Evolutionary conservation across 768 basidiomycete genomes (phyloP).

Genomic region (Piloderma croceum): DNA sequence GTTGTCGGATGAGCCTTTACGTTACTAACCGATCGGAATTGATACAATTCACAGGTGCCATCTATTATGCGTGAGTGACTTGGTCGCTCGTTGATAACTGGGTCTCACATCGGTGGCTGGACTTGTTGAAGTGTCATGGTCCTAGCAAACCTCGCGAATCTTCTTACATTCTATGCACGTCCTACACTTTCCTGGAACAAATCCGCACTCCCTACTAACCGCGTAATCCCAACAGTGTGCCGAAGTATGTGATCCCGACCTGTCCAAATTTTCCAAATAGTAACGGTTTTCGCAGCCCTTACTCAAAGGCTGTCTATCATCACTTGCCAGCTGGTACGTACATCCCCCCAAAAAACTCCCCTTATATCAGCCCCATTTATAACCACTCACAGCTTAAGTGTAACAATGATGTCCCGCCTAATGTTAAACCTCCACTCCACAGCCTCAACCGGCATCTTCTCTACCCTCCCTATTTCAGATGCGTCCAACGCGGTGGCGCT

Average conservation of each 20-base stretch:
- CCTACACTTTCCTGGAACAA: slow-evolving; percentile 14
- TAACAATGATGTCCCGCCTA: slow-evolving; percentile 49
- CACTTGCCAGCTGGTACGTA: slow-evolving; percentile 46
- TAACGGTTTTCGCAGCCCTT: slow-evolving; percentile 34
- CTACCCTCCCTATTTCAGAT: too few relatives aligned
- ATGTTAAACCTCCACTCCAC: too few relatives aligned
- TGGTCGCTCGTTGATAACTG: neutral
- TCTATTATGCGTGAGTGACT: slow-evolving; percentile 50
- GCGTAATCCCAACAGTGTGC: slow-evolving; percentile 10
- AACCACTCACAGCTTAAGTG: slow-evolving; percentile 33
- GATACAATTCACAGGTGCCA: slow-evolving; percentile 32
- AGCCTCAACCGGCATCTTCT: too few relatives aligned
- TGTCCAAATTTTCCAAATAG: neutral
- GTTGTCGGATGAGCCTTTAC: slow-evolving; percentile 12
- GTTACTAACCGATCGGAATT: neutral
- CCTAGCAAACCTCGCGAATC: slow-evolving; percentile 44
- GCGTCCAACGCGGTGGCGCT: too few relatives aligned
- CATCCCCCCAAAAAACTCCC: neutral
- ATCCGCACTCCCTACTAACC: slow-evolving; percentile 22
- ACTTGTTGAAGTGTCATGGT: slow-evolving; percentile 41
- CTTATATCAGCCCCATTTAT: neutral
- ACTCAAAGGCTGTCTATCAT: slow-evolving; percentile 42
- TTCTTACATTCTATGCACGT: slow-evolving; percentile 35
- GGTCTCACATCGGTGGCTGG: neutral
- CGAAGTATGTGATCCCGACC: slow-evolving; percentile 4